phyloP scores from a whole-genome alignment of 805 yeast species.

The Kluyveromyces lactis region DNA sequence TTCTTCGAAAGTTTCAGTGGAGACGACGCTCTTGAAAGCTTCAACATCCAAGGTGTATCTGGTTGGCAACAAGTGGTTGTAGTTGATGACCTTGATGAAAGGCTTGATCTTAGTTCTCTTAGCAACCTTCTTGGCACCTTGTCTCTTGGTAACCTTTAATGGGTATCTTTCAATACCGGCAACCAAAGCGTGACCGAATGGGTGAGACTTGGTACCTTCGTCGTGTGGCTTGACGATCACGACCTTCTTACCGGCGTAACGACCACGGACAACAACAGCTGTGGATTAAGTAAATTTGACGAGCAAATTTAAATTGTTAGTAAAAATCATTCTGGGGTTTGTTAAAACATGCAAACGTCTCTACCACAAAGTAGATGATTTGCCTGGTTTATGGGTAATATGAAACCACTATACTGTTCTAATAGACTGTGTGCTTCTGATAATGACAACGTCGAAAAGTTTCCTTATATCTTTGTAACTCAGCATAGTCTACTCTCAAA shows the following conservation, averaged over 20 bases:
- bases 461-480: too few relatives aligned
- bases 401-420: neutral
- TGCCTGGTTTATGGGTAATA: too few relatives aligned
- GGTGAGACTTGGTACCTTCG: slow-evolving; percentile 97
- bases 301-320: slow-evolving; percentile 19
- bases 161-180: slow-evolving; percentile 99
- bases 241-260: slow-evolving; percentile 99
- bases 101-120: slow-evolving; percentile 98
- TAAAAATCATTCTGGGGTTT: slow-evolving; percentile 7
- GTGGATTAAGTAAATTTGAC: slow-evolving; percentile 10
- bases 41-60: slow-evolving; percentile 98
- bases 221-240: slow-evolving; percentile 97
- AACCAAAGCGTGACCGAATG: slow-evolving; percentile 98
- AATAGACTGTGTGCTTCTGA: too few relatives aligned
- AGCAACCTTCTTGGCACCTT: slow-evolving; percentile 93
- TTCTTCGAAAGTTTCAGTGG: slow-evolving; percentile 92
- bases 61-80: slow-evolving; percentile 99
- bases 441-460: too few relatives aligned
- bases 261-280: slow-evolving; percentile 99
- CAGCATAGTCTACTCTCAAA: too few relatives aligned
- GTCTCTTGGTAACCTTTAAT: slow-evolving; percentile 88
- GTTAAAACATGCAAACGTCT: neutral
- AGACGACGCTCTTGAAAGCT: slow-evolving; percentile 81
- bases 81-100: slow-evolving; percentile 97
- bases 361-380: too few relatives aligned